Evolutionary conservation across 225 moss, liverwort and hornwort genomes (phyloP).

Genomic region (Sphagnum tenellum): DNA sequence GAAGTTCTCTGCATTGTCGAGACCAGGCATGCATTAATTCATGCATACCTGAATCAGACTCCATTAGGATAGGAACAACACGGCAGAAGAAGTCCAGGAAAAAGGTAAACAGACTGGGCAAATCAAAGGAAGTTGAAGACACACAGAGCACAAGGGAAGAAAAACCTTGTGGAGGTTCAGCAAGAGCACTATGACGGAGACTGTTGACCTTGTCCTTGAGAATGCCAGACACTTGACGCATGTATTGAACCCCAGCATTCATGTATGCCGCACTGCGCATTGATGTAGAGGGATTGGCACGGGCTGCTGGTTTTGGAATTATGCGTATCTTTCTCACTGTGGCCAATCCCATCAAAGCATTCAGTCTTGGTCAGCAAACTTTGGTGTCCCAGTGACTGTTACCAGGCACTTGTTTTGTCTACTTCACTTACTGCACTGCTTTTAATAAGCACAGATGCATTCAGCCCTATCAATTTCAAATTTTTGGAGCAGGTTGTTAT

Average conservation of each 20-base stretch:
- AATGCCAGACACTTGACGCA: constrained; percentile 92
- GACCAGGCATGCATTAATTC: neutral
- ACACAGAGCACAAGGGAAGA: neutral
- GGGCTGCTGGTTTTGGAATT: constrained; percentile 36
- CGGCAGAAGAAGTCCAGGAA: no score
- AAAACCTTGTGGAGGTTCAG: constrained; percentile 73
- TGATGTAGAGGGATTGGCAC: constrained; percentile 32
- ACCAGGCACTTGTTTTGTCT: constrained; percentile 5
- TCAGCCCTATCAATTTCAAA: neutral
- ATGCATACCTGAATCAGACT: neutral
- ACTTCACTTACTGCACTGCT: constrained; percentile 84
- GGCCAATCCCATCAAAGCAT: constrained; percentile 72
- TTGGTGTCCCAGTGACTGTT: no score
- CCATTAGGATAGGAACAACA: no score
- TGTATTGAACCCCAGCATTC: constrained; percentile 90
- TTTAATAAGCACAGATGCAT: constrained; percentile 33
- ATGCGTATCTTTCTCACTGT: constrained; percentile 72
- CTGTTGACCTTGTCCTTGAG: constrained; percentile 97
- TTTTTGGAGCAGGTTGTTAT: no score
- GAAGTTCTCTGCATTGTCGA: constrained; percentile 48
- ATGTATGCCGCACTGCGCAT: constrained; percentile 88
- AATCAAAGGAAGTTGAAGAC: neutral
- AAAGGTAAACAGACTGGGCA: neutral
- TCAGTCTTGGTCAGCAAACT: no score
- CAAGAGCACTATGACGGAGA: constrained; percentile 51